Conservation (phyloP, 2,329 filamentous ascomycete genomes). For the Trichoderma sp. region DNA sequence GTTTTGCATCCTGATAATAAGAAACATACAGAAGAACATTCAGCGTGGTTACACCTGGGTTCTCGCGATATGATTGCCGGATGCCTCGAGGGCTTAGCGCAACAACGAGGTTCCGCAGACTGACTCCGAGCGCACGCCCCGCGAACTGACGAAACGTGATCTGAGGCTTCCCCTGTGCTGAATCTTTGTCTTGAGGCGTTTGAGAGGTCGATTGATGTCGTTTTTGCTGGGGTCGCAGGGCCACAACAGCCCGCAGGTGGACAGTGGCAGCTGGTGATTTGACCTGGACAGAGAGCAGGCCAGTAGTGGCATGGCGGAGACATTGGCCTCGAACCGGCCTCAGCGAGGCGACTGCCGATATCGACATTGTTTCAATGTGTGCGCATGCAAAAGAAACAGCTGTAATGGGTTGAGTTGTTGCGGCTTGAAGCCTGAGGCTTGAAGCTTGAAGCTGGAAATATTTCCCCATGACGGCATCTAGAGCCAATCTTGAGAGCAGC, state of each 20-base stretch:
- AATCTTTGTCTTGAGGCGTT: slow-evolving; percentile 18
- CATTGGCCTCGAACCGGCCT: slow-evolving; percentile 33
- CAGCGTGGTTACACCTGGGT: slow-evolving; percentile 31
- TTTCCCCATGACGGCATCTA: slow-evolving; percentile 13
- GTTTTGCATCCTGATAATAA: too few relatives aligned
- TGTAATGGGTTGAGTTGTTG: neutral
- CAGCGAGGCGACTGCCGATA: slow-evolving; percentile 35
- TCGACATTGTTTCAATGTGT: slow-evolving; percentile 29
- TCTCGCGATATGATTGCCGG: slow-evolving; percentile 34
- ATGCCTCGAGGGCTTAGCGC: slow-evolving; percentile 37
- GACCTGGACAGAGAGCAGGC: slow-evolving; percentile 35
- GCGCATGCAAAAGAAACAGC: too few relatives aligned
- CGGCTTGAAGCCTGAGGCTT: neutral
- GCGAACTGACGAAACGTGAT: slow-evolving; percentile 34
- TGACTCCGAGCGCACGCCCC: slow-evolving; percentile 32
- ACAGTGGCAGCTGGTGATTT: slow-evolving; percentile 29
- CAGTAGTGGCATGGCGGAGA: slow-evolving; percentile 29
- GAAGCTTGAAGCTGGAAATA: neutral
- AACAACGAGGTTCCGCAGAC: slow-evolving; percentile 35
- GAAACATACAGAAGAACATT: slow-evolving; percentile 33
- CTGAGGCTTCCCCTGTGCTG: slow-evolving; percentile 27
- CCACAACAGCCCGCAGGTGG: slow-evolving; percentile 31
- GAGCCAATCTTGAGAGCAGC: neutral
- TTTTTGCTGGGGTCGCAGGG: slow-evolving; percentile 29
- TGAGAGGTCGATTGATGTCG: slow-evolving; percentile 30